These are phyloP conservation scores for Pestalotiopsis sp. DNA, from an alignment of 2,329 filamentous ascomycete species.

Conservation along the genomic window DNA sequence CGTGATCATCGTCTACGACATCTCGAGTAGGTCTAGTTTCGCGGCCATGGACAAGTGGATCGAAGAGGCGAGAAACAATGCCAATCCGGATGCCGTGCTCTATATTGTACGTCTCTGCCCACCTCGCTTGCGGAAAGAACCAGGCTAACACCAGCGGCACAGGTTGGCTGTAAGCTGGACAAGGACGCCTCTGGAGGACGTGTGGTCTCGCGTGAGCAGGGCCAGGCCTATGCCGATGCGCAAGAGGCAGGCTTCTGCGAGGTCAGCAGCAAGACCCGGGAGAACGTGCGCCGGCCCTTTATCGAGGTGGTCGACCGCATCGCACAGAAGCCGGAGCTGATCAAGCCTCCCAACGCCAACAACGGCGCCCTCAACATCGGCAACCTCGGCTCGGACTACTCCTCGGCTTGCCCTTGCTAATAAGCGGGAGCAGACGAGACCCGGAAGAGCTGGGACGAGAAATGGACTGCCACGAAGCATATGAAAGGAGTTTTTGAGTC, in stretches of 20 bases:
- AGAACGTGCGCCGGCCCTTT: conserved; percentile 52
- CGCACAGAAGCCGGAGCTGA: conserved; percentile 43
- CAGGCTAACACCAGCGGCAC: not conserved
- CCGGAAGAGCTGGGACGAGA: not conserved
- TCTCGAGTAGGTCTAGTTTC: conserved; percentile 49
- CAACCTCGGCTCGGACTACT: conserved; percentile 23
- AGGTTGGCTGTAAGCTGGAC: conserved; percentile 53
- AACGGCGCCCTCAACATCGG: conserved; percentile 29
- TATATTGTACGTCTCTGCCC: conserved; percentile 38
- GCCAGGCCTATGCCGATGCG: conserved; percentile 43
- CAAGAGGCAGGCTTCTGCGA: conserved; percentile 52
- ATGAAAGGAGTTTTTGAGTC: not conserved
- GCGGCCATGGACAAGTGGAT: conserved; percentile 54
- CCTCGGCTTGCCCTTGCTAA: conserved; percentile 28
- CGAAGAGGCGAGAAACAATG: conserved; percentile 51
- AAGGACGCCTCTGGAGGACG: conserved; percentile 38
- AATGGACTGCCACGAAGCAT: not conserved
- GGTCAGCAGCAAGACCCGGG: conserved; percentile 52
- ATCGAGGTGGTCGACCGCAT: conserved; percentile 52
- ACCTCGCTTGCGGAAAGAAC: not conserved
- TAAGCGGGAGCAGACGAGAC: not conserved
- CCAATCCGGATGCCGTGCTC: conserved; percentile 46
- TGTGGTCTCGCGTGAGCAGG: conserved; percentile 48
- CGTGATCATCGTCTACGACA: conserved; percentile 50
- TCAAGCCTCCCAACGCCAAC: conserved; percentile 28